Percentiles rank a stretch among this genome's conserved stretches.
Conservation (phyloP, 768 basidiomycete genomes). For the Serpula lacrymans region DNA sequence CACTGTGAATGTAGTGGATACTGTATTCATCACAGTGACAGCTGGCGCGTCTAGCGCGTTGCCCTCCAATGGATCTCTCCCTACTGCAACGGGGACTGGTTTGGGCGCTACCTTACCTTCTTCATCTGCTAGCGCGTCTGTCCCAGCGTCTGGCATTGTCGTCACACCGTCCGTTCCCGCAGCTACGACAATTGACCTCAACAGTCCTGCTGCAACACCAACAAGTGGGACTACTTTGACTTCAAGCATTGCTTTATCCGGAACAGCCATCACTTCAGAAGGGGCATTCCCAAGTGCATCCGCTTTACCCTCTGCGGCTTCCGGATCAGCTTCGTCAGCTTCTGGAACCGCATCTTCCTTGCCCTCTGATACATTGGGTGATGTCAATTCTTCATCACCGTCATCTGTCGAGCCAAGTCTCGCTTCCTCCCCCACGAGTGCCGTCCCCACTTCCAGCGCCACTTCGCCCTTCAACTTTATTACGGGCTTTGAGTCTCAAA, state of each 20-base stretch:
- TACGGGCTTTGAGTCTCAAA: too few relatives aligned
- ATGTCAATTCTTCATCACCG: too few relatives aligned
- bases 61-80: too few relatives aligned
- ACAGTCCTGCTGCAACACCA: slow-evolving; percentile 5
- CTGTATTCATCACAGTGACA: slow-evolving; percentile 7
- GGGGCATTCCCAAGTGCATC: not conserved
- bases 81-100: not conserved
- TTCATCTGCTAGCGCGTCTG: not conserved
- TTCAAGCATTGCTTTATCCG: not conserved
- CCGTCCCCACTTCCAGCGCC: too few relatives aligned
- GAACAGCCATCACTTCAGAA: not conserved
- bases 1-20: slow-evolving; percentile 8
- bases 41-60: too few relatives aligned
- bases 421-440: too few relatives aligned
- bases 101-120: not conserved
- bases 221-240: not conserved
- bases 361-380: too few relatives aligned
- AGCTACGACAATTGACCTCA: slow-evolving; percentile 6
- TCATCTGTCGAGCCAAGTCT: too few relatives aligned
- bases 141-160: not conserved
- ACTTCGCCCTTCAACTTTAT: too few relatives aligned
- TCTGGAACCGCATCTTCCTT: too few relatives aligned
- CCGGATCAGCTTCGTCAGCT: not conserved
- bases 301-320: not conserved
- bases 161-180: slow-evolving; percentile 3